These are phyloP conservation scores for Trichoderma parareesei DNA, from an alignment of 495 filamentous ascomycete genomes.

Conservation along the genomic window DNA sequence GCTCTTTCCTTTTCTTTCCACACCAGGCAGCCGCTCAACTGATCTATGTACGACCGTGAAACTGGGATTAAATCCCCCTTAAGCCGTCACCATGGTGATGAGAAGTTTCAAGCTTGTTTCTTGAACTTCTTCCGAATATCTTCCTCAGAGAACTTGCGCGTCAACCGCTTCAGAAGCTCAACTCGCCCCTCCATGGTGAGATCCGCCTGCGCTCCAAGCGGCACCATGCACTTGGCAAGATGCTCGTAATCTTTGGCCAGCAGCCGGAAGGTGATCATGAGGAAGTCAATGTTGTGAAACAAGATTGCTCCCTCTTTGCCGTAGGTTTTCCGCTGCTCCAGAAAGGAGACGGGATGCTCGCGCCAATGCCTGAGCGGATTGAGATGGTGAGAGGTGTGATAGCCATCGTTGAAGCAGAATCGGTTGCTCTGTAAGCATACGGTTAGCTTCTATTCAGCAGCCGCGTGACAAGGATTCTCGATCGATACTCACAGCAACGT, in stretches of 20 bases:
- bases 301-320: conserved; percentile 47
- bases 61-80: not conserved
- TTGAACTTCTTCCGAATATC: conserved; percentile 43
- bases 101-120: not conserved
- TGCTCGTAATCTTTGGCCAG: conserved; percentile 56
- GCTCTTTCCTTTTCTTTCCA: not conserved
- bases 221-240: conserved; percentile 57
- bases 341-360: conserved; percentile 58
- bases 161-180: conserved; percentile 54
- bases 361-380: conserved; percentile 70
- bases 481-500: conserved; percentile 51
- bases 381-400: conserved; percentile 71
- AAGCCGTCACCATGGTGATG: not conserved
- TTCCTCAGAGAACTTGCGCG: conserved; percentile 49
- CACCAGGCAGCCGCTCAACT: not conserved
- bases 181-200: conserved; percentile 52
- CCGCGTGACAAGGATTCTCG: conserved; percentile 3
- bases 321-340: conserved; percentile 52
- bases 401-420: conserved; percentile 71
- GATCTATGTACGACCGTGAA: not conserved
- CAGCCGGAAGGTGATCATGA: conserved; percentile 57
- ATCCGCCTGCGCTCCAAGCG: conserved; percentile 51
- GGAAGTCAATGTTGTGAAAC: conserved; percentile 66
- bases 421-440: conserved; percentile 49
- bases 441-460: conserved; percentile 1